phyloP scores from a whole-genome alignment of 2,329 filamentous ascomycete genomes.

The Blastomyces gilchristii region DNA sequence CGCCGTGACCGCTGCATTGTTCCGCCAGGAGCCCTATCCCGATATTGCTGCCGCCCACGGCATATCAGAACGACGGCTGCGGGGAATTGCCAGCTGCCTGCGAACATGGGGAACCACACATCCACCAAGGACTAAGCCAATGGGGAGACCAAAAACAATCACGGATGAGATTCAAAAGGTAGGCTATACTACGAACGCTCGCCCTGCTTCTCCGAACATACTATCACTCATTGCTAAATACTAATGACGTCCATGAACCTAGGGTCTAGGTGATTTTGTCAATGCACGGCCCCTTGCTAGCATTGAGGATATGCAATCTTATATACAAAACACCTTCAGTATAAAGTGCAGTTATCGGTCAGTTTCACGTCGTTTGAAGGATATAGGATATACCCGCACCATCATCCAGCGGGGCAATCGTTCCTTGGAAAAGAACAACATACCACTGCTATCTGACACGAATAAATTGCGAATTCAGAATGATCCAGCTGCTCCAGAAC shows the following conservation, averaged over 20 bases:
- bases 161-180: slow-evolving; percentile 7
- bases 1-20: slow-evolving; percentile 10
- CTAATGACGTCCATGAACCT: neutral
- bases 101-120: slow-evolving; percentile 11
- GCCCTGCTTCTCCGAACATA: neutral
- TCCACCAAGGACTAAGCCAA: slow-evolving; percentile 7
- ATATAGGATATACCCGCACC: slow-evolving; percentile 9
- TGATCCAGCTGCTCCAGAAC: neutral
- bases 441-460: neutral
- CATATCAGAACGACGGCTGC: slow-evolving; percentile 33
- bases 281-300: slow-evolving; percentile 7
- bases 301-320: slow-evolving; percentile 9
- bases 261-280: slow-evolving; percentile 10
- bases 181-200: neutral
- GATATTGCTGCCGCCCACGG: slow-evolving; percentile 24
- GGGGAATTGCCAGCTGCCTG: slow-evolving; percentile 12
- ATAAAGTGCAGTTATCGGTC: slow-evolving; percentile 2
- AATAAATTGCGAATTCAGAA: neutral
- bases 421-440: slow-evolving; percentile 3
- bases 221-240: neutral
- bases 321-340: slow-evolving; percentile 7
- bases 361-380: slow-evolving; percentile 10
- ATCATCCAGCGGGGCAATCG: slow-evolving; percentile 7
- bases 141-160: slow-evolving; percentile 8
- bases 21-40: slow-evolving; percentile 10